These are phyloP conservation scores for Colletotrichum neosansevieriae DNA, from an alignment of 2,329 filamentous ascomycete genomes.

Conservation along the genomic window DNA sequence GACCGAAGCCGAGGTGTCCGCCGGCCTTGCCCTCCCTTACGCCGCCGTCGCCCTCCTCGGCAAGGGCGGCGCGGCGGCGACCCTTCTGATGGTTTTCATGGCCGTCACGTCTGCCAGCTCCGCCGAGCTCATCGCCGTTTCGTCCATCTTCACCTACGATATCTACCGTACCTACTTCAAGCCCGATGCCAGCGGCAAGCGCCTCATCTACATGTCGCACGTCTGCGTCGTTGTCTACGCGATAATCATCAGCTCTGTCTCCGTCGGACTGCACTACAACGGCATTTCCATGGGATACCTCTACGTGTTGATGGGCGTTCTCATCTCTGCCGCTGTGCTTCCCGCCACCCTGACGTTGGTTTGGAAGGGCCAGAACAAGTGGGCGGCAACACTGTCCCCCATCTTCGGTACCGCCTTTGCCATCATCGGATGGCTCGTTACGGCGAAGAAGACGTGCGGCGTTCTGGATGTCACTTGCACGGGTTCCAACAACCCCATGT, in stretches of 20 bases:
- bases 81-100: slow-evolving; percentile 84
- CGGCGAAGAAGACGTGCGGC: slow-evolving; percentile 76
- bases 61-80: slow-evolving; percentile 78
- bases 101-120: slow-evolving; percentile 84
- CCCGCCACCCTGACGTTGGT: slow-evolving; percentile 84
- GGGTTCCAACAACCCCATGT: slow-evolving; percentile 86
- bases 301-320: slow-evolving; percentile 91
- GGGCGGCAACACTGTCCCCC: slow-evolving; percentile 76
- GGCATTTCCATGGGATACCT: slow-evolving; percentile 90
- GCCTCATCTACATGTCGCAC: slow-evolving; percentile 85
- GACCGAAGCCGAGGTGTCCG: slow-evolving; percentile 76
- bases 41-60: slow-evolving; percentile 83
- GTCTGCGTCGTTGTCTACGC: slow-evolving; percentile 78
- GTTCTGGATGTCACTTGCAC: slow-evolving; percentile 78
- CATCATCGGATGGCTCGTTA: slow-evolving; percentile 81
- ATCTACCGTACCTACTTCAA: slow-evolving; percentile 90
- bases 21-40: slow-evolving; percentile 82
- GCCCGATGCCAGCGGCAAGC: slow-evolving; percentile 78
- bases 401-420: slow-evolving; percentile 75
- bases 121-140: slow-evolving; percentile 84
- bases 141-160: slow-evolving; percentile 88
- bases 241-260: slow-evolving; percentile 81
- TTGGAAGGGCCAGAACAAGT: slow-evolving; percentile 83
- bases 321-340: slow-evolving; percentile 87
- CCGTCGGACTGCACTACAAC: slow-evolving; percentile 78